Evolutionary conservation across 495 filamentous ascomycete species (phyloP).

Genomic region (Thermochaetoides thermophila): DNA sequence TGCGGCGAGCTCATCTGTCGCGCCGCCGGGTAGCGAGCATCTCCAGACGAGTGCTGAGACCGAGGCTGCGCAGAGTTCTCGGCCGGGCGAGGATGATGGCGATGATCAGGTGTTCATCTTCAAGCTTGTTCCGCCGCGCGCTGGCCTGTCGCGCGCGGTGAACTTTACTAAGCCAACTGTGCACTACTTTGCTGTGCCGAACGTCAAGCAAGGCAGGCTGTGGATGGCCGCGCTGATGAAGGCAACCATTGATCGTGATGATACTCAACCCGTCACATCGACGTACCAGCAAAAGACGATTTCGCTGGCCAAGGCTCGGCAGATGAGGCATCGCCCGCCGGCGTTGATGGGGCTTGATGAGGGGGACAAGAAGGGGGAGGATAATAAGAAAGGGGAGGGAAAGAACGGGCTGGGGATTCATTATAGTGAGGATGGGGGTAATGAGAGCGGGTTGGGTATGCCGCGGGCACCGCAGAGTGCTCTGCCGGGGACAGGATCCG

Average conservation of each 20-base stretch:
- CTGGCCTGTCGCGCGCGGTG: conserved; percentile 76
- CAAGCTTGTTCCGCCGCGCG: conserved; percentile 86
- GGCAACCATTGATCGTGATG: conserved; percentile 92
- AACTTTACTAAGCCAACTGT: conserved; percentile 94
- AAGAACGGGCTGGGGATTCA: conserved; percentile 32
- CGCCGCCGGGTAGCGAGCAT: conserved; percentile 49
- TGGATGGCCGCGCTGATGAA: conserved; percentile 99
- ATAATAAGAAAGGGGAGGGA: conserved; percentile 1
- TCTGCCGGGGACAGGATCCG: conserved; percentile 6
- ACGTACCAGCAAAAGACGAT: conserved; percentile 96
- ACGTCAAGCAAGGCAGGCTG: conserved; percentile 66
- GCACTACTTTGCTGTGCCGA: conserved; percentile 95
- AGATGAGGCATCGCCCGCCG: conserved; percentile 76
- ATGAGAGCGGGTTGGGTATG: conserved; percentile 32
- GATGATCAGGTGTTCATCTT: conserved; percentile 75
- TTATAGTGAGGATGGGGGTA: conserved; percentile 36
- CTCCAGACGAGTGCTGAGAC: conserved; percentile 39
- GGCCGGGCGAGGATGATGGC: conserved; percentile 27
- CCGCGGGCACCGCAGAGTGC: conserved; percentile 23
- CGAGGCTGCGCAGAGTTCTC: conserved; percentile 28
- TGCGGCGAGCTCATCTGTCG: conserved; percentile 59
- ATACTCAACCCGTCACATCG: conserved; percentile 57
- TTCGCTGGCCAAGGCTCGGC: conserved; percentile 64
- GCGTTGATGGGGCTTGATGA: conserved; percentile 65
- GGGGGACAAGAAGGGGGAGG: conserved; percentile 15